A percentile compares a stretch with the other conserved stretches of the same genome.
Evolutionary conservation across 345 rosid genomes (phyloP).

Genomic region (Sonneratia caseolaris): DNA sequence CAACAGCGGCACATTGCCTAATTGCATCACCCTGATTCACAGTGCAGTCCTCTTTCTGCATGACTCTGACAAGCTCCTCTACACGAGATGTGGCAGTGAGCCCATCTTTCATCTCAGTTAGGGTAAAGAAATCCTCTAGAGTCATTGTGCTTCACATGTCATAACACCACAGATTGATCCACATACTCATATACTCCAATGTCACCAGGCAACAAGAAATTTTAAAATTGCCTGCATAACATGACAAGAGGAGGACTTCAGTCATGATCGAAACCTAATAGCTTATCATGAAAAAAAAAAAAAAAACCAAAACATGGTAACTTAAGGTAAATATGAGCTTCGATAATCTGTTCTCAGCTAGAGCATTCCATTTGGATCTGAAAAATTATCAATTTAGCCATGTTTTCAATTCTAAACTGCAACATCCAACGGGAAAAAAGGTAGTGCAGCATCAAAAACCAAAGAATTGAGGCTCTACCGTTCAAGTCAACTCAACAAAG

Average conservation of each 20-base stretch:
- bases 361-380: no score
- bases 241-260: neutral
- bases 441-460: neutral
- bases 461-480: neutral
- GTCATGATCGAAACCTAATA: neutral
- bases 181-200: neutral
- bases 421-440: neutral
- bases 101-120: constrained; percentile 90
- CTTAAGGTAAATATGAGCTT: no score
- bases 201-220: neutral
- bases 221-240: neutral
- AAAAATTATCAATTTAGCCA: neutral
- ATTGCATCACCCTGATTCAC: constrained; percentile 58
- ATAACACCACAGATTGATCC: neutral
- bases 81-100: constrained; percentile 61
- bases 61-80: constrained; percentile 57
- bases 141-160: constrained; percentile 57
- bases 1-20: constrained; percentile 90
- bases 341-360: neutral
- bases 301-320: no score
- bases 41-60: constrained; percentile 53
- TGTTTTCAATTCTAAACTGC: neutral
- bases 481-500: neutral
- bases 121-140: constrained; percentile 86
- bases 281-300: no score